Conservation (phyloP, 768 basidiomycete species). For the Saitozyma podzolica region DNA sequence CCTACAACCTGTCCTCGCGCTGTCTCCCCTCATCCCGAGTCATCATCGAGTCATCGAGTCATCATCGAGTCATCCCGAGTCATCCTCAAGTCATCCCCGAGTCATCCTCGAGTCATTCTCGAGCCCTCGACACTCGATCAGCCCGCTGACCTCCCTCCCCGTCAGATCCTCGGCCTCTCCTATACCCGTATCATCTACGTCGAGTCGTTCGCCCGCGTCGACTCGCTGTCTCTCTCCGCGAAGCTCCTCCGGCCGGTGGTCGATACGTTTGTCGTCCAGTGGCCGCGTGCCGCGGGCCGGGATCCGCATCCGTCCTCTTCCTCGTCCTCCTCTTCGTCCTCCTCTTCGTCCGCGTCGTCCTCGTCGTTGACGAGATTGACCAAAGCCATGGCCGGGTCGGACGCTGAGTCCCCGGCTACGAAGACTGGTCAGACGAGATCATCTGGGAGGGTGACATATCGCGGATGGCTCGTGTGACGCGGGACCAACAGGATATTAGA, state of each 20-base stretch:
- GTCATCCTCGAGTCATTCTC: background rate
- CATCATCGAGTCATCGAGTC: background rate
- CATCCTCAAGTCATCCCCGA: background rate
- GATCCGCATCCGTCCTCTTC: too few species aligned
- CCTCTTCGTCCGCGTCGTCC: too few species aligned
- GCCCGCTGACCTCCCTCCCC: background rate
- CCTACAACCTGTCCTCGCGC: too few species aligned
- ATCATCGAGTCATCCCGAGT: background rate
- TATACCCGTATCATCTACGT: constrained; percentile 78
- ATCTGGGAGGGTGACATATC: too few species aligned
- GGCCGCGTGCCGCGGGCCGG: constrained; percentile 60
- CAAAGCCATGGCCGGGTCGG: background rate
- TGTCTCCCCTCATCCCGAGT: too few species aligned
- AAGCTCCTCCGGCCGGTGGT: constrained; percentile 77
- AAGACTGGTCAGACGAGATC: background rate
- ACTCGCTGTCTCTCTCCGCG: constrained; percentile 76
- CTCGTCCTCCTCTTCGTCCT: too few species aligned
- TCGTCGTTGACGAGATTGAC: background rate
- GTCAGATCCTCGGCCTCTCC: constrained; percentile 71
- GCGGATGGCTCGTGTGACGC: too few species aligned
- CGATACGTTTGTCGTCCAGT: constrained; percentile 90
- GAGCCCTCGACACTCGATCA: background rate
- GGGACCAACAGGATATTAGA: too few species aligned
- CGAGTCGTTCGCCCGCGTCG: constrained; percentile 90
- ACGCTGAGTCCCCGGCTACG: background rate